Evolutionary conservation across 2,329 filamentous ascomycete species (phyloP), one percentile per base, ranked within the genome.

Genomic region (Tolypocladium ovalisporum): DNA sequence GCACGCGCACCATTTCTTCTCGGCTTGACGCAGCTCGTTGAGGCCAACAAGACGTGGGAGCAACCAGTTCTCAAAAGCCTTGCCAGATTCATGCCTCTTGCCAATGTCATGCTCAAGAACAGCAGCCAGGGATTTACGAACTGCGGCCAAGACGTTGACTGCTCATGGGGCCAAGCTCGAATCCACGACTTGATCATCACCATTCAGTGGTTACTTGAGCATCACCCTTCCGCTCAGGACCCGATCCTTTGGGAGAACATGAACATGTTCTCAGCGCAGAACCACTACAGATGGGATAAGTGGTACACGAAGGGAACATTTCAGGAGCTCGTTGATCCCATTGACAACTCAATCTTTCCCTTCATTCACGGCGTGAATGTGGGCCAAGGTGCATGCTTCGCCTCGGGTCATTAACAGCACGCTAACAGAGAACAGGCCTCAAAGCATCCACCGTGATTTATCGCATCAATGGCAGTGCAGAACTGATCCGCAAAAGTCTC

Each of bases 61-160:
- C 32, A 58, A 34, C 52, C 56, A 13, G 57, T 67, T 19, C 52
- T 67, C 22, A 40, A 54, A 19, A 58, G 59, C 4, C 55, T 65
- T 47, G 58, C 60, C 5, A 56, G 54, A 8, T 66, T 66, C 56
- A 66, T 79, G 40, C 63, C 68, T 4, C 66, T 84, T 4, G 76
- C 77, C 63, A 73, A 84, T 60, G 67, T 65, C 36, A 85, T 85
- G 81, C 71, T 85, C 22, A 68, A 72, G 56, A 66, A 82, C 57
- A 75, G 82, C 61, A 76, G 76, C 51, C 75, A 74, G 1, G 82
- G 82, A 0, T 75, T 80, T 56, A 67, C 79, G 19, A 71, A 71
- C 54, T 75, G 76, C 35, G 63, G 68, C 1, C 72, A 72, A 2
- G 74, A 78, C 57, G 64, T 70, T 15, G 56, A 66, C 61, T 62